Evolutionary conservation across 768 basidiomycete species (phyloP), one percentile per base, ranked within the genome.

Genomic region (Agrocybe praecox): DNA sequence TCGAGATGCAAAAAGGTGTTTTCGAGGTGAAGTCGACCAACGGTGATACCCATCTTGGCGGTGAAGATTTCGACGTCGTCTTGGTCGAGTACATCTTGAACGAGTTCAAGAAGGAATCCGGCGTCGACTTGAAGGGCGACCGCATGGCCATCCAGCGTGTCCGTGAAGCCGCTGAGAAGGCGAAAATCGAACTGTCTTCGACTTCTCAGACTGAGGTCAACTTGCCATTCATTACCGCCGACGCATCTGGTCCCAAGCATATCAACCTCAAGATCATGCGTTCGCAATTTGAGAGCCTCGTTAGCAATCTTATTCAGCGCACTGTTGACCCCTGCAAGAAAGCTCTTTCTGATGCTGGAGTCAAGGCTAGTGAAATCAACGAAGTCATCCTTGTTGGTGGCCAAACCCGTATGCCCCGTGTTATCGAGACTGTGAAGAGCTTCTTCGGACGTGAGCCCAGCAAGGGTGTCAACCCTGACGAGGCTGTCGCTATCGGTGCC

Each of bases 1-100:
- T 99, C 54, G 96, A 98, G 78, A 98, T 98, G 94, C 94, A 98
- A 75, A 96, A 97, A 75, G 97, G 96, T 66, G 96, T 99, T 10
- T 99, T 98, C 74, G 97, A 98, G 75, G 97, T 99, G 71, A 99
- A 98, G 80, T 98, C 97, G 0, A 99, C 97, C 53, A 98, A 98
- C 69, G 97, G 97, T 71, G 96, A 99, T 74, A 98, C 97, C 15
- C 97, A 99, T 71, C 86, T 99, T 56, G 97, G 94, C 63, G 83
- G 83, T 70, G 97, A 99, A 76, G 97, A 98, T 74, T 98, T 98
- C 69, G 97, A 98, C 68, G 88, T 96, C 55, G 76, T 86, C 36
- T 85, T 98, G 43, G 89, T 98, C 60, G 85, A 96, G 62, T 76
- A 91, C 75, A 82, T 99, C 69, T 73, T 98, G 46, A 79, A 82